Evolutionary conservation across 192 early-diverging fungal species (phyloP).

Genomic region (Chytriomyces hyalinus): DNA sequence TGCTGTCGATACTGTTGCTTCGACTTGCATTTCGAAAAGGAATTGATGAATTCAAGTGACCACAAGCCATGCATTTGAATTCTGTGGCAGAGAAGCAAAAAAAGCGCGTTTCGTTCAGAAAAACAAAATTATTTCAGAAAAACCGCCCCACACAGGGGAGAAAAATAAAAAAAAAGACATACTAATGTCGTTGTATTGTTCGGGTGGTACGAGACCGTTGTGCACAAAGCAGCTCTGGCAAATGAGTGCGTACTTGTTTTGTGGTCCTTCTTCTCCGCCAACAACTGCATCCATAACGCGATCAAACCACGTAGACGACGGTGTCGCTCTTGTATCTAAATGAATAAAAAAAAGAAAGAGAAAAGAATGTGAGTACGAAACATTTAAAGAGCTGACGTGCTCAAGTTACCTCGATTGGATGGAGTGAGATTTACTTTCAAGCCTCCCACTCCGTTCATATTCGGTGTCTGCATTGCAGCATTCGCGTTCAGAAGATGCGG

Average conservation of each 20-base stretch:
- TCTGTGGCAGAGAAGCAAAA: background rate
- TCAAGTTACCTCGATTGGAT: conserved; percentile 17
- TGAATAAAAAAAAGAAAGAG: conserved; percentile 9
- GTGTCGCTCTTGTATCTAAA: background rate
- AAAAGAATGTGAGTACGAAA: background rate
- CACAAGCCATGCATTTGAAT: conserved; percentile 27
- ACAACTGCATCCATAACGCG: conserved; percentile 90
- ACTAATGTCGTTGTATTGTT: conserved; percentile 60
- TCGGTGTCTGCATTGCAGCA: too few species aligned
- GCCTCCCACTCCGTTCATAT: too few species aligned
- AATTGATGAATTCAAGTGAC: background rate
- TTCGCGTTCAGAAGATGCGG: too few species aligned
- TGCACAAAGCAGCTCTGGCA: conserved; percentile 89
- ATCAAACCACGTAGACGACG: conserved; percentile 75
- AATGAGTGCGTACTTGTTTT: conserved; percentile 91
- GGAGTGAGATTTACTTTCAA: background rate
- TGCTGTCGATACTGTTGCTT: conserved; percentile 1
- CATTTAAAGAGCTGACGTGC: background rate
- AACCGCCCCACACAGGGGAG: background rate
- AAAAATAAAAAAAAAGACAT: background rate
- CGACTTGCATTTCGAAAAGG: background rate
- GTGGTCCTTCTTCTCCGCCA: conserved; percentile 81
- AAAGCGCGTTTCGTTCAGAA: background rate
- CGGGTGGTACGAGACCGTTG: conserved; percentile 87
- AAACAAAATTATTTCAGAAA: background rate